Percentiles rank a stretch among this genome's conserved stretches.
Evolutionary conservation across 305 asterid species (phyloP).

Genomic region (Ilex paraguariensis): DNA sequence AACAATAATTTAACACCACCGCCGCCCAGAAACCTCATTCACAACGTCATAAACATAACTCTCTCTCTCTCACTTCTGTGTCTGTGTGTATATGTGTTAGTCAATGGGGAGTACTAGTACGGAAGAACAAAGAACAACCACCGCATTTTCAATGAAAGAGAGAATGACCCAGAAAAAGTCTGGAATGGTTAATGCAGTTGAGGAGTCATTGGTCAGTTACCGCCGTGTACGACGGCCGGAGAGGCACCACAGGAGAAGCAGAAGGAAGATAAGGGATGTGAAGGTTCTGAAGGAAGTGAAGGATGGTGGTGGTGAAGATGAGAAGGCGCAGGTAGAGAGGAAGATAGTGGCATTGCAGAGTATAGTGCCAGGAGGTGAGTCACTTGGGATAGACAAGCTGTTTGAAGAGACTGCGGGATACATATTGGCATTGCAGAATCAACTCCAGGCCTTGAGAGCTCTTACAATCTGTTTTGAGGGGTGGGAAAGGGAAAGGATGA

Average conservation of each 20-base stretch:
- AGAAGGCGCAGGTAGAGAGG: constrained; percentile 41
- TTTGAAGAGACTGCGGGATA: constrained; percentile 66
- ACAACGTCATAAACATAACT: neutral
- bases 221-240: constrained; percentile 18
- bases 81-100: no score
- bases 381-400: constrained; percentile 32
- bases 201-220: constrained; percentile 13
- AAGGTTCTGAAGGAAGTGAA: constrained; percentile 7
- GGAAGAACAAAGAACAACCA: constrained; percentile 9
- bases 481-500: constrained; percentile 27
- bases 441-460: constrained; percentile 45
- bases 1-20: constrained; percentile 40
- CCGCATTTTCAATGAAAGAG: constrained; percentile 26
- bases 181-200: constrained; percentile 5
- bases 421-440: constrained; percentile 43
- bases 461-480: constrained; percentile 41
- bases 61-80: neutral
- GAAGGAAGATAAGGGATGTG: constrained; percentile 19
- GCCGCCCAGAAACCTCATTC: constrained; percentile 9
- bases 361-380: constrained; percentile 65
- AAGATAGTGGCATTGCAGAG: constrained; percentile 46
- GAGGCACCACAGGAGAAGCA: constrained; percentile 13
- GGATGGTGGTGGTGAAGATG: constrained; percentile 14
- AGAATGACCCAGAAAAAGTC: constrained; percentile 4
- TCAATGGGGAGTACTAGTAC: constrained; percentile 27